Evolutionary conservation across 352 stramenopile species (phyloP), one percentile per base, ranked within the genome.

Genomic region (Phytophthora hibernalis): DNA sequence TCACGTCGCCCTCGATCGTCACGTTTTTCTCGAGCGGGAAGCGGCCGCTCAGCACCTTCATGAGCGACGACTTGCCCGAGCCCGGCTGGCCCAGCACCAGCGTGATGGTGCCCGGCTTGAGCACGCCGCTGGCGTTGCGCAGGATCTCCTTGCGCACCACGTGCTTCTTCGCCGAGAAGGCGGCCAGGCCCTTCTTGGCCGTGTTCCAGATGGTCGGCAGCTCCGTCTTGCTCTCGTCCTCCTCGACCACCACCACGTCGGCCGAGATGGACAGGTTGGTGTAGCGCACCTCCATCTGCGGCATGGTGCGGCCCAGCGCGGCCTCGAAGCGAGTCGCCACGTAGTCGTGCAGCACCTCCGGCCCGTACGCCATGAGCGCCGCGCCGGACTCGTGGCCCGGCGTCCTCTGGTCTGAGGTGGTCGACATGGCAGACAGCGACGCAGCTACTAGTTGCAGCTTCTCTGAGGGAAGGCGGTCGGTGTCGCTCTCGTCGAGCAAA

Each of bases 171-270:
- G 48, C 48, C n/a, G 47, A 40, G 47, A 43, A n/a, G 56, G 71
- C 74, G 61, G 68, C 62, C 15, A 57, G n/a, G n/a, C n/a, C 42
- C 52, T 77, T 76, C 66, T 80, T 79, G 44, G 68, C 52, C 11
- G 69, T 72, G 65, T 85, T 85, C 11, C 52, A 67, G n/a, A 87
- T 20, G 22, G 79, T 87, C 24, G 77, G 77, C 54, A 86, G 54
- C n/a, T n/a, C n/a, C n/a, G n/a, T n/a, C n/a, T n/a, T n/a, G n/a
- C n/a, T n/a, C 44, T 82, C 59, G 0, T 49, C 42, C 49, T 68
- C 49, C n/a, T 44, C 12, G 15, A 76, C 48, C 38, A n/a, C n/a
- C n/a, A n/a, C n/a, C n/a, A n/a, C n/a, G n/a, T 80, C 68, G 42
- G 49, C 76, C 42, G 64, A 26, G 50, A 77, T 61, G 5, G 66